Evolutionary conservation across 208 protist species (phyloP).

Genomic region (Trypanosoma congolense): DNA sequence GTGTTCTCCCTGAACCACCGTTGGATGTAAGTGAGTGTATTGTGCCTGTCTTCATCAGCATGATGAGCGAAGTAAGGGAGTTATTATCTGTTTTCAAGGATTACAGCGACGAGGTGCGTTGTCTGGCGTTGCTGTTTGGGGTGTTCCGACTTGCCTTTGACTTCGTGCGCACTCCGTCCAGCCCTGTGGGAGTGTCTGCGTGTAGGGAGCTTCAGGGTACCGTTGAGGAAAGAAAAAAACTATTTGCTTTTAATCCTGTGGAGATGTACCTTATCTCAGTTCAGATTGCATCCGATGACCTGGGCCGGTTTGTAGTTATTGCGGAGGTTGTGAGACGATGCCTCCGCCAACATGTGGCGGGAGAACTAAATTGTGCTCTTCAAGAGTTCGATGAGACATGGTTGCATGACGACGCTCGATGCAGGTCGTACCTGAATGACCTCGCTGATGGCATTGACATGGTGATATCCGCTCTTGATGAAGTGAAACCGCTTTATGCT

Average conservation of each 20-base stretch:
- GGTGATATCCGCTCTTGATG: constrained; percentile 28
- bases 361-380: constrained; percentile 4
- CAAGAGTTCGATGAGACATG: background rate
- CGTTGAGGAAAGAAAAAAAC: background rate
- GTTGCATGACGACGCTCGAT: constrained; percentile 5
- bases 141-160: constrained; percentile 10
- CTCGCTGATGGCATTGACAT: constrained; percentile 28
- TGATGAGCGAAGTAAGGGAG: constrained; percentile 10
- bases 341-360: constrained; percentile 18
- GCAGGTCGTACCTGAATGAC: constrained; percentile 28
- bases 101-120: constrained; percentile 20
- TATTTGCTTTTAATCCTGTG: constrained; percentile 29
- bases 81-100: constrained; percentile 7
- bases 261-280: constrained; percentile 32
- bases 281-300: constrained; percentile 18
- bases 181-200: background rate
- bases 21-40: constrained; percentile 14
- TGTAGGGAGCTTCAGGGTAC: background rate
- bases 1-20: background rate
- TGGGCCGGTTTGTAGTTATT: constrained; percentile 28
- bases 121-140: constrained; percentile 20
- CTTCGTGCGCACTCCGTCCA: background rate
- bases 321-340: constrained; percentile 46
- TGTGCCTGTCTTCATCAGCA: background rate
- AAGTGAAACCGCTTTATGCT: constrained; percentile 19